Percentiles rank a stretch among this genome's conserved stretches.
Conservation (phyloP, 352 stramenopile species). For the Phytophthora crassamura region DNA sequence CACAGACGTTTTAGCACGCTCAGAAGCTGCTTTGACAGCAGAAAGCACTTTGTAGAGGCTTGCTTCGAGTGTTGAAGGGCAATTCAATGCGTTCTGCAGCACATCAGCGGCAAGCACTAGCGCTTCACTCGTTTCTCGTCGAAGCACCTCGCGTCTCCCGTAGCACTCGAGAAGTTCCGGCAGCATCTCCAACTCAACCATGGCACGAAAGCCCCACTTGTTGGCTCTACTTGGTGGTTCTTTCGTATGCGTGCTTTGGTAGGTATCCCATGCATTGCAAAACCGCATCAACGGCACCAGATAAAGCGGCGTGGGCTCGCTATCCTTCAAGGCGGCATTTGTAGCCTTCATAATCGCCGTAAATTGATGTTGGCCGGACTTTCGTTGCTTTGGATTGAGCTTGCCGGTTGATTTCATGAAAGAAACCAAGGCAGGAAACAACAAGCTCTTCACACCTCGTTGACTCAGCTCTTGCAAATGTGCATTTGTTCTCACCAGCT, state of each 20-base stretch:
- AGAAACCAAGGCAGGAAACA: slow-evolving; percentile 49
- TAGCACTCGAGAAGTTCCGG: slow-evolving; percentile 46
- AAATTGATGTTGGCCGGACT: slow-evolving; percentile 34
- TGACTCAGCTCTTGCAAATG: slow-evolving; percentile 13
- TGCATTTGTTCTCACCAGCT: slow-evolving; percentile 30
- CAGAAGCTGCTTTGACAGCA: slow-evolving; percentile 30
- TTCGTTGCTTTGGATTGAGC: slow-evolving; percentile 18
- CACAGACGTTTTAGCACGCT: slow-evolving; percentile 6
- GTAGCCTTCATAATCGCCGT: slow-evolving; percentile 20
- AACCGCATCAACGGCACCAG: slow-evolving; percentile 40
- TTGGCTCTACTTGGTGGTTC: slow-evolving; percentile 26
- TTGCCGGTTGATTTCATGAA: slow-evolving; percentile 26
- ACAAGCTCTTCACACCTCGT: slow-evolving; percentile 36
- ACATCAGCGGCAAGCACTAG: slow-evolving; percentile 41
- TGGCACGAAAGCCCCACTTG: slow-evolving; percentile 38
- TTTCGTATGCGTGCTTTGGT: slow-evolving; percentile 41
- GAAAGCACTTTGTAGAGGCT: slow-evolving; percentile 44
- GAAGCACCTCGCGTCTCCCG: slow-evolving; percentile 23
- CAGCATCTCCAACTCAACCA: slow-evolving; percentile 42
- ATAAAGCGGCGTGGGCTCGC: slow-evolving; percentile 33
- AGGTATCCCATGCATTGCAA: slow-evolving; percentile 43
- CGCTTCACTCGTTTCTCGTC: slow-evolving; percentile 31
- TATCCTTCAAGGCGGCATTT: slow-evolving; percentile 31
- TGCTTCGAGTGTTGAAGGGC: slow-evolving; percentile 37
- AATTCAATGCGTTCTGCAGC: slow-evolving; percentile 46